Evolutionary conservation across 768 basidiomycete species (phyloP), one percentile per base, ranked within the genome.

Genomic region (Boletus patriciae): DNA sequence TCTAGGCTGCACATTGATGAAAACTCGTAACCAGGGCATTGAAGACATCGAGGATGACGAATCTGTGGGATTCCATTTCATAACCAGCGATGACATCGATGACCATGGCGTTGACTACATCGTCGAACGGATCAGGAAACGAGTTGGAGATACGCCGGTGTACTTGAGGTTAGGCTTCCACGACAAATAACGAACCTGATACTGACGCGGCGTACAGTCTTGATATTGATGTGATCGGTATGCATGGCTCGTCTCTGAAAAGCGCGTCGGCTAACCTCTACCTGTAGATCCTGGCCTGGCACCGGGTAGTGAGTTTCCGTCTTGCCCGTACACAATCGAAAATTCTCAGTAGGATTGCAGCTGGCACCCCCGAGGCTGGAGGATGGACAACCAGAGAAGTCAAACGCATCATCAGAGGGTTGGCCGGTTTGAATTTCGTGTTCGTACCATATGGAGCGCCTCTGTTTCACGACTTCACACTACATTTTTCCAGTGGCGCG

Each of bases 371-470:
- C 15, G 91, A 93, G 69, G 78, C 86, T 3, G 91, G 91, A 33
- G 91, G 91, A 13, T 92, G 88, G 90, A 90, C 91, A 4, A 86
- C 83, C 19, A 83, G 90, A 46, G 91, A 92, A 72, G 77, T 90
- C 41, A 91, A 92, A 64, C 81, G 88, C 36, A 88, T 92, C 62
- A 77, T 92, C 49, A 83, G 92, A 56, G 91, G 92, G 15, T 77
- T 93, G 13, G 82, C 82, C 2, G 90, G 90, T 6, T 74, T 94
- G 34, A 90, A 92, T 67, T 85, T 92, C 54, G 84, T 92, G 90
- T 90, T 74, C 46, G 61, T 58, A 27, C 33, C 27, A 19, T 23
- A 37, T 21, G 18, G 3, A 19, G 34, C 6, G 0, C 4, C 1
- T 29, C 25, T 34, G 16, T 51, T 53, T 50, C 47, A 48, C 11